Conservation (phyloP, 2,329 filamentous ascomycete species). For the Microdochium trichocladiopsis region DNA sequence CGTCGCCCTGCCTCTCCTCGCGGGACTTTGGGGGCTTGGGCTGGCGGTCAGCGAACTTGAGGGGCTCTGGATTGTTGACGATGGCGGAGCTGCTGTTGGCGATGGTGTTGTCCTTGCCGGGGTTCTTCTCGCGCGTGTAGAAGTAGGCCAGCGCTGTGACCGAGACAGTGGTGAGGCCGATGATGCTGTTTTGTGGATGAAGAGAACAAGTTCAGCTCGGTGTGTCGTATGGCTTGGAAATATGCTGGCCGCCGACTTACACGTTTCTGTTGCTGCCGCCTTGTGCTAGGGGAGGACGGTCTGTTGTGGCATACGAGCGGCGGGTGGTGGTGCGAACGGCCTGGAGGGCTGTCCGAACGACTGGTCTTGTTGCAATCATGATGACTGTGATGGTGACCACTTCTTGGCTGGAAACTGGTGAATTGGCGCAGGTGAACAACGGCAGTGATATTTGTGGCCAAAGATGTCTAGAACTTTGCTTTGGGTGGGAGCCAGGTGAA, state of each 20-base stretch:
- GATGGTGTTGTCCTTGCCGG: not conserved
- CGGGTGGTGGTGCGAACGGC: not conserved
- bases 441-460: not conserved
- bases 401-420: too few relatives aligned
- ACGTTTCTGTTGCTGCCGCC: not conserved
- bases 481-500: not conserved
- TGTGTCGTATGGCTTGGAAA: not conserved
- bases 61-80: not conserved
- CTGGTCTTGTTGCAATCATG: not conserved
- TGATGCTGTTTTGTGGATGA: not conserved
- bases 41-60: not conserved
- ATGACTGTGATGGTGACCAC: not conserved
- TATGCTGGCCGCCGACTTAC: not conserved
- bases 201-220: not conserved
- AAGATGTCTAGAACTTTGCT: too few relatives aligned
- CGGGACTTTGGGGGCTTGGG: not conserved
- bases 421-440: too few relatives aligned
- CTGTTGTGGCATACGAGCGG: not conserved
- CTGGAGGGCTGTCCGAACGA: not conserved
- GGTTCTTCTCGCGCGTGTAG: not conserved
- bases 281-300: not conserved
- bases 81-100: not conserved
- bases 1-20: not conserved
- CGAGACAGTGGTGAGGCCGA: not conserved
- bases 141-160: not conserved